Base-by-base conservation (phyloP, 2,329 filamentous ascomycete genomes). In the Penicillium aurantiogriseum region DNA sequence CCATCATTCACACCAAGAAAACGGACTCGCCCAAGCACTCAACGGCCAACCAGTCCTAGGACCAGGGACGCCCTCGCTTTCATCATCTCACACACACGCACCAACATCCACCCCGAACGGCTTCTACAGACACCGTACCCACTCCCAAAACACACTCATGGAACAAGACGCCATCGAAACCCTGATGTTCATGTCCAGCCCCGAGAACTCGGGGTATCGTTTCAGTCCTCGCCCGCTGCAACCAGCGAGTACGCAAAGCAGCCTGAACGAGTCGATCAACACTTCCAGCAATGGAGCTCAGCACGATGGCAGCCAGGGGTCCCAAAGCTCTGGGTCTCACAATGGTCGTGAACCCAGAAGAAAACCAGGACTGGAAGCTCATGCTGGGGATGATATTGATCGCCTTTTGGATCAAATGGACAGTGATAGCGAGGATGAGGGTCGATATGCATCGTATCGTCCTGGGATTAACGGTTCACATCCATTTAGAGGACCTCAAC, bases 121-220 rank as follows among this genome's bases (percentile, higher is more conserved):
- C 49, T 42, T 60, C 51, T 54, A 64, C 54, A 56, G 71, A 63
- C 54, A 70, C 61, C 67, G 73, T 46, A 76, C 74, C 0, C 73
- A 76, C 6, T 76, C 74, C 45, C 75, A 78, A 59, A 79, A 73
- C 51, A 75, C 76, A 17, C 71, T 74, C 1, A 79, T 80, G 76
- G 79, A 81, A 60, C 75, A 79, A 58, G 79, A 81, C 58, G 79
- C 79, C 11, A 79, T 81, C n/a, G 79, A 81, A 65, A 80, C 78
- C 0, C 64, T 81, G 10, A 65, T 80, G 9, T 80, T 80, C 65
- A 80, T 81, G 79, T 79, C 77, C 40, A 81, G 79, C 53, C 79
- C 79, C 1, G 77, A 75, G 33, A 78, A 80, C 53, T 79, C 78
- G 5, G 76, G 75, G 1, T 78, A 77, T 58, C 74, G 74, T 43